phyloP scores from a whole-genome alignment of 2,329 filamentous ascomycete species.

The Nigrograna mackinnonii region DNA sequence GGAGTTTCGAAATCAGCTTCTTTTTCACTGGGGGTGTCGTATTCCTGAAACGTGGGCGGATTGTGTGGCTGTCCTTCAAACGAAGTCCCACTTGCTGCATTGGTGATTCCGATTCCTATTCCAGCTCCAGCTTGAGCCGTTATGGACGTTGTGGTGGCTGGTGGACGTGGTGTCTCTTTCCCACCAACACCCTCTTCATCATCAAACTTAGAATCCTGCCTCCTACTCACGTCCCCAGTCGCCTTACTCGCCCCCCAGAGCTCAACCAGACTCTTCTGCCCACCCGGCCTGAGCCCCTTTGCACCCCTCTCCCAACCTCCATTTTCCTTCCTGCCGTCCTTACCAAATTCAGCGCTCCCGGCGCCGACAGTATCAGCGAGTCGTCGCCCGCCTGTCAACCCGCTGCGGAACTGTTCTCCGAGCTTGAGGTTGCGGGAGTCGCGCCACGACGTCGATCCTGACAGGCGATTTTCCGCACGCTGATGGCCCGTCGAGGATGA shows the following conservation, averaged over 20 bases:
- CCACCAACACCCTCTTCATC: background rate
- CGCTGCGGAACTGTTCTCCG: conserved; percentile 66
- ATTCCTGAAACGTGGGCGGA: too few relatives aligned
- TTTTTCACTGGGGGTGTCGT: background rate
- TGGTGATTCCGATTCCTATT: background rate
- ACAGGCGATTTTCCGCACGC: conserved; percentile 68
- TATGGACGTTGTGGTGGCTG: too few relatives aligned
- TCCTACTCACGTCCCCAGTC: background rate
- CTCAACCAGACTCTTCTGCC: conserved; percentile 42
- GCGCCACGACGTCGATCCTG: conserved; percentile 70
- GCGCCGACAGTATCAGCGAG: conserved; percentile 68
- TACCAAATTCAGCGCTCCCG: conserved; percentile 60
- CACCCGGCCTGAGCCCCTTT: conserved; percentile 51
- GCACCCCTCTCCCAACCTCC: conserved; percentile 55
- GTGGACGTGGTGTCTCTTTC: background rate
- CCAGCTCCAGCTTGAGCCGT: background rate
- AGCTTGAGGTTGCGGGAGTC: conserved; percentile 71
- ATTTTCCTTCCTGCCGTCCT: conserved; percentile 55
- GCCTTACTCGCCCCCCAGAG: conserved; percentile 26
- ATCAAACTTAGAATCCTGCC: conserved; percentile 5
- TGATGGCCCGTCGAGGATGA: conserved; percentile 79
- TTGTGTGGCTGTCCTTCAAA: too few relatives aligned
- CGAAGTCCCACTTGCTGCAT: background rate
- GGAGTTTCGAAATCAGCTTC: background rate
- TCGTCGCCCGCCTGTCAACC: conserved; percentile 57